These are phyloP conservation scores for Sabuloglossum arenarium DNA, from an alignment of 495 filamentous ascomycete genomes.

Conservation along the genomic window DNA sequence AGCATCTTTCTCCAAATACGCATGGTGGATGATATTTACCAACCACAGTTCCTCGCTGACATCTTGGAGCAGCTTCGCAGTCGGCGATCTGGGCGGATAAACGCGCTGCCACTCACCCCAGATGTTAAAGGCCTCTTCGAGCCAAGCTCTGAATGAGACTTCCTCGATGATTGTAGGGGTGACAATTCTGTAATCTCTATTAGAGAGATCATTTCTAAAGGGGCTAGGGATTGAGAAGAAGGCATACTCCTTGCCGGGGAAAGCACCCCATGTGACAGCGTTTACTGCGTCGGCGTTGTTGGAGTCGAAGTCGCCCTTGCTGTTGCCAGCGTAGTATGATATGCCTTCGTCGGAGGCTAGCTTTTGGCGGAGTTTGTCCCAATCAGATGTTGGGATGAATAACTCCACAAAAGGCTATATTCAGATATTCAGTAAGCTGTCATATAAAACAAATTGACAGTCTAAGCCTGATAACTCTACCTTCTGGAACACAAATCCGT, in stretches of 20 bases:
- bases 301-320: conserved; percentile 44
- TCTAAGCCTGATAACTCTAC: conserved; percentile 5
- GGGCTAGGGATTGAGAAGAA: neutral
- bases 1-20: conserved; percentile 43
- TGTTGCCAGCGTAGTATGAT: conserved; percentile 71
- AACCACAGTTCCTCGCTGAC: conserved; percentile 57
- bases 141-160: conserved; percentile 86
- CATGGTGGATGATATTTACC: conserved; percentile 80
- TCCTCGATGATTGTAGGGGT: conserved; percentile 96
- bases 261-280: conserved; percentile 92
- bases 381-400: conserved; percentile 57
- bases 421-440: neutral
- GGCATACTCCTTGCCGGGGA: conserved; percentile 66
- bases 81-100: conserved; percentile 44
- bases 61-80: conserved; percentile 42
- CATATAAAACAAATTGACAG: neutral
- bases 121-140: conserved; percentile 87
- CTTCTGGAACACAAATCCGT: conserved; percentile 96
- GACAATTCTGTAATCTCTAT: conserved; percentile 32
- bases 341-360: conserved; percentile 40
- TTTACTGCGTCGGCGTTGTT: conserved; percentile 54
- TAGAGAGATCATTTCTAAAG: neutral
- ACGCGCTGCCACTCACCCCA: conserved; percentile 87
- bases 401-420: conserved; percentile 71
- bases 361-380: conserved; percentile 36